Conservation (phyloP, 2,329 filamentous ascomycete species). For the Tympanopsis confertula region DNA sequence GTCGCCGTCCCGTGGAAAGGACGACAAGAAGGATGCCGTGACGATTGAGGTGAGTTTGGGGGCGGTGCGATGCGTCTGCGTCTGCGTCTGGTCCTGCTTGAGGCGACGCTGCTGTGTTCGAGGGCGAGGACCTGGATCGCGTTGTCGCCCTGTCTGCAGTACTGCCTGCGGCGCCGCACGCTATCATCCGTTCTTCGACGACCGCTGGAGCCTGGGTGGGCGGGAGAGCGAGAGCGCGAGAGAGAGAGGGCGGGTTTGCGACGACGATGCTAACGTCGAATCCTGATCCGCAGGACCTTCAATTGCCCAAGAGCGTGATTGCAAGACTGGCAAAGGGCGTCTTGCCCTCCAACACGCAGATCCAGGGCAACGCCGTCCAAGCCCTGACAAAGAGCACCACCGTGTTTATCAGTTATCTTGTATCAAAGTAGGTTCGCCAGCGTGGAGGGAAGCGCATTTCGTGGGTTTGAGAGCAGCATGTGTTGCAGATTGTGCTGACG, state of each 20-base stretch:
- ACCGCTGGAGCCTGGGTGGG: slow-evolving; percentile 1
- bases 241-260: not conserved
- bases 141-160: no score
- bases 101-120: no score
- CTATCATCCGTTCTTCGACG: slow-evolving; percentile 1
- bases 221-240: slow-evolving; percentile 2
- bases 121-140: no score
- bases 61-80: no score
- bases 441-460: not conserved
- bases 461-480: not conserved
- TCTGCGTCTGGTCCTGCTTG: no score
- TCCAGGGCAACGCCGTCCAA: slow-evolving; percentile 70
- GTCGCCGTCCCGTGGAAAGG: no score
- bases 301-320: slow-evolving; percentile 70
- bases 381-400: slow-evolving; percentile 74
- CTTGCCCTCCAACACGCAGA: slow-evolving; percentile 68
- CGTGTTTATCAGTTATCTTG: slow-evolving; percentile 73
- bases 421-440: slow-evolving; percentile 52
- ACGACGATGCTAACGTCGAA: slow-evolving; percentile 5
- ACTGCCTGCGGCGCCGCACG: no score
- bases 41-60: no score
- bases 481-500: not conserved
- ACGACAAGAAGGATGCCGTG: no score
- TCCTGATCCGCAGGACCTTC: slow-evolving; percentile 46
- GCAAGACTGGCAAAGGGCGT: slow-evolving; percentile 70